Conservation (phyloP, 2,329 filamentous ascomycete genomes). For the Sclerotinia spermophila region DNA sequence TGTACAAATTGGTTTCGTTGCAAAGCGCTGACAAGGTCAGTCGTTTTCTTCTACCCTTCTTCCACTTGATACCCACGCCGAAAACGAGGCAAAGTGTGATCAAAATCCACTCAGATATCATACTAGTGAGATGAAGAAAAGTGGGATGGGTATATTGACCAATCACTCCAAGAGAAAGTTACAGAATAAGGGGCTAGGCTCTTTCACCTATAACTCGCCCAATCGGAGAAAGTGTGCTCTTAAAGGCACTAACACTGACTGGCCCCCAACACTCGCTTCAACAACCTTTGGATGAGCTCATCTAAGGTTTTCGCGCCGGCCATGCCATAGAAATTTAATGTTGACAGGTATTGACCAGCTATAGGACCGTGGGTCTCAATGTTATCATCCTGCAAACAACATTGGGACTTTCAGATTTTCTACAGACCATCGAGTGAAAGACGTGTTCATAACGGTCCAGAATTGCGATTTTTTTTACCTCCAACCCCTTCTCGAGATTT, state of each 20-base stretch:
- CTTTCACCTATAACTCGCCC: neutral
- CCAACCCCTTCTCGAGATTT: neutral
- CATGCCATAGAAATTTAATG: neutral
- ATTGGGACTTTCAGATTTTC: neutral
- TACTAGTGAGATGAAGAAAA: neutral
- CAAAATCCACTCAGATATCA: neutral
- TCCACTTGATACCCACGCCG: neutral
- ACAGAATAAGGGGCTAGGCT: neutral
- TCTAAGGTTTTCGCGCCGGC: neutral
- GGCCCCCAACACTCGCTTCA: neutral
- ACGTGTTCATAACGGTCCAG: neutral
- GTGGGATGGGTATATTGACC: neutral
- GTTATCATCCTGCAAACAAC: neutral
- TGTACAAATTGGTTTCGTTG: neutral
- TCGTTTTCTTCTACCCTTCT: neutral
- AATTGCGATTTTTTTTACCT: neutral
- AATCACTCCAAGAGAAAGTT: neutral
- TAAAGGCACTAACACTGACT: neutral
- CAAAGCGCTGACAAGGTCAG: neutral
- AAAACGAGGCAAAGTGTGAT: neutral
- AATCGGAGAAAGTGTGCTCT: neutral
- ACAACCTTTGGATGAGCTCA: neutral
- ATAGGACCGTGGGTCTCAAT: neutral
- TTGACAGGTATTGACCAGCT: neutral
- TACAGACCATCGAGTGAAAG: neutral